These are phyloP conservation scores for Taphrina confusa DNA, from an alignment of 1,139 yeast genomes.

Conservation along the genomic window DNA sequence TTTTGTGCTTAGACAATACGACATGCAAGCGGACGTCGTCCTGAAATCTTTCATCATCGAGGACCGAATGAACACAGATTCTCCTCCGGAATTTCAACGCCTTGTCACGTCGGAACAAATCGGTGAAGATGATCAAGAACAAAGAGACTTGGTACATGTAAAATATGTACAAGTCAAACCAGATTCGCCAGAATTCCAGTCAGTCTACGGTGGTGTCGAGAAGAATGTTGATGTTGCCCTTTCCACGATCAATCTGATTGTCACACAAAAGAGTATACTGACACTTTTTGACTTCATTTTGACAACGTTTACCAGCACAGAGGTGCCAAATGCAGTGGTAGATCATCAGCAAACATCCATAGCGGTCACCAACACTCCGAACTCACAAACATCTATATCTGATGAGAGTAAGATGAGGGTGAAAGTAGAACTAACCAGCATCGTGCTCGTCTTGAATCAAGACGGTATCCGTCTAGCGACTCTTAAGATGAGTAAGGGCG, in stretches of 20 bases:
- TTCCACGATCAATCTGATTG: constrained; percentile 75
- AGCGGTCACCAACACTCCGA: constrained; percentile 45
- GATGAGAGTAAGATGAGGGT: constrained; percentile 58
- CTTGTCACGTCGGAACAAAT: constrained; percentile 68
- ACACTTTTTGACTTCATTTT: constrained; percentile 77
- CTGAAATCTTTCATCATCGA: constrained; percentile 68
- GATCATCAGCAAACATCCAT: constrained; percentile 64
- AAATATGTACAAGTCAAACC: constrained; percentile 58
- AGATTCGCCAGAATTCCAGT: constrained; percentile 63
- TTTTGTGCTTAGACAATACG: constrained; percentile 61
- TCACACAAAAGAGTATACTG: constrained; percentile 75
- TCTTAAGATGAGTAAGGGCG: constrained; percentile 70
- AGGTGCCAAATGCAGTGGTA: constrained; percentile 54
- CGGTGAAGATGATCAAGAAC: constrained; percentile 46
- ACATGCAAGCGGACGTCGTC: constrained; percentile 65
- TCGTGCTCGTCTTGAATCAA: constrained; percentile 75
- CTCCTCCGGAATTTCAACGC: constrained; percentile 65
- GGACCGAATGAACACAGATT: constrained; percentile 70
- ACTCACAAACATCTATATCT: constrained; percentile 27
- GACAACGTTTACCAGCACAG: constrained; percentile 71
- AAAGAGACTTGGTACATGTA: constrained; percentile 60
- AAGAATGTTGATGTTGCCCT: constrained; percentile 73
- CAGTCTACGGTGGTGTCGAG: constrained; percentile 60
- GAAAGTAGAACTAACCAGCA: constrained; percentile 67
- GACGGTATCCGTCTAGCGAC: constrained; percentile 83